These are phyloP conservation scores for Otatea glauca DNA, from an alignment of 176 grass and related monocot species.

Conservation along the genomic window DNA sequence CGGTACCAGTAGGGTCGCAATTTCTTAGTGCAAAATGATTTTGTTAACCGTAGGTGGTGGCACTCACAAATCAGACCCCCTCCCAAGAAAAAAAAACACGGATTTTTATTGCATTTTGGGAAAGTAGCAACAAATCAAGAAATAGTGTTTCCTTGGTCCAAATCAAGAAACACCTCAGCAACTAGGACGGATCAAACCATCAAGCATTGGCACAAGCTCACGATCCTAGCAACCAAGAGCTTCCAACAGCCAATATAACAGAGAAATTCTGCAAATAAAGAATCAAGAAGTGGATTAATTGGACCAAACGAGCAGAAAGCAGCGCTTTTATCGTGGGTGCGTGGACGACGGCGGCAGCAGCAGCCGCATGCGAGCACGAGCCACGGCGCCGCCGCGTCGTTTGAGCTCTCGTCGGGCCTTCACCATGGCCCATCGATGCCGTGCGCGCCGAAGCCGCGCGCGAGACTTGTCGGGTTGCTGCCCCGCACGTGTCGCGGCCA, in stretches of 20 bases:
- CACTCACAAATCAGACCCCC: conserved; percentile 22
- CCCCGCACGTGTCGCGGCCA: too few relatives aligned
- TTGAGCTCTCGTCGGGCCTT: too few relatives aligned
- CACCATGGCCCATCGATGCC: too few relatives aligned
- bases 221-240: not conserved
- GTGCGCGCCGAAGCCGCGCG: too few relatives aligned
- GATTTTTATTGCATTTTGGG: not conserved
- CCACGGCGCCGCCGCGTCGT: too few relatives aligned
- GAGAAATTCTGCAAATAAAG: conserved; percentile 4
- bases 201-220: conserved; percentile 8
- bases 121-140: conserved; percentile 32
- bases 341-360: too few relatives aligned
- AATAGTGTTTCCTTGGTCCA: not conserved
- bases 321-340: not conserved
- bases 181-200: conserved; percentile 32
- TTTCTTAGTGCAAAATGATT: too few relatives aligned
- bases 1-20: too few relatives aligned
- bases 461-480: too few relatives aligned
- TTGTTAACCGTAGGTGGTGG: too few relatives aligned
- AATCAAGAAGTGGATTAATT: not conserved
- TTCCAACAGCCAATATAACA: not conserved
- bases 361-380: too few relatives aligned
- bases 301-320: not conserved
- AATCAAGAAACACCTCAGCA: conserved; percentile 16
- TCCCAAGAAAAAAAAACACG: not conserved